Evolutionary conservation across 2,329 filamentous ascomycete species (phyloP).

Genomic region (Alternaria hordeiaustralica): DNA sequence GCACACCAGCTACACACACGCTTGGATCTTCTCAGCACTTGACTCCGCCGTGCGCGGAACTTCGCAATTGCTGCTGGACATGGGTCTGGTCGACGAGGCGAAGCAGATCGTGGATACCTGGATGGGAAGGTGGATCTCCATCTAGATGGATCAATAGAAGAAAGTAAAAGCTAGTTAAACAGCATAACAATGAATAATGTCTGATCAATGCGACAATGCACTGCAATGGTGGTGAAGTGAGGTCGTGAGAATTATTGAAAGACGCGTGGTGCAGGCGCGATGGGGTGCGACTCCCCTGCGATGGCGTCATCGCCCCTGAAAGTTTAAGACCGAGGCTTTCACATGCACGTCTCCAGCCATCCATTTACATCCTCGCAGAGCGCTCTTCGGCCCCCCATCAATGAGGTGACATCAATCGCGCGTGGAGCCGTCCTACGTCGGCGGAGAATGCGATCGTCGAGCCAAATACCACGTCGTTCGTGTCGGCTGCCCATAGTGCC

Average conservation of each 20-base stretch:
- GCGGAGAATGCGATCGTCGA: not conserved
- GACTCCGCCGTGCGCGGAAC: constrained; percentile 72
- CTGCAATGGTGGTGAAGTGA: not conserved
- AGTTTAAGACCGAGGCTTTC: not conserved
- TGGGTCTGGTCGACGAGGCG: constrained; percentile 73
- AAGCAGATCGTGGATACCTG: constrained; percentile 68
- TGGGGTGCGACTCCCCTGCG: not conserved
- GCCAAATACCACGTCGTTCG: not conserved
- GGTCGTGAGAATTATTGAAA: not conserved
- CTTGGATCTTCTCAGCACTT: constrained; percentile 71
- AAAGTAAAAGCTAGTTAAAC: not conserved
- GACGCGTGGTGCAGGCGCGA: not conserved
- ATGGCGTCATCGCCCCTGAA: constrained; percentile 2
- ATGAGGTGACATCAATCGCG: not conserved
- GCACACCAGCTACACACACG: constrained; percentile 65
- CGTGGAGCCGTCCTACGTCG: not conserved
- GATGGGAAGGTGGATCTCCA: constrained; percentile 71
- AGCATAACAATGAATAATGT: not conserved
- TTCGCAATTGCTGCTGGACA: constrained; percentile 67
- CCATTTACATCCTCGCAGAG: not conserved
- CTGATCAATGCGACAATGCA: not conserved
- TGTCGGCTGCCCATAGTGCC: not conserved
- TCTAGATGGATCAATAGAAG: constrained; percentile 11
- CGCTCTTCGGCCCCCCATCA: not conserved
- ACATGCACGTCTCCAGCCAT: not conserved